Base-by-base conservation (phyloP, 1,284 basidiomycete genomes). In the Gastroboletus turbinatus region DNA sequence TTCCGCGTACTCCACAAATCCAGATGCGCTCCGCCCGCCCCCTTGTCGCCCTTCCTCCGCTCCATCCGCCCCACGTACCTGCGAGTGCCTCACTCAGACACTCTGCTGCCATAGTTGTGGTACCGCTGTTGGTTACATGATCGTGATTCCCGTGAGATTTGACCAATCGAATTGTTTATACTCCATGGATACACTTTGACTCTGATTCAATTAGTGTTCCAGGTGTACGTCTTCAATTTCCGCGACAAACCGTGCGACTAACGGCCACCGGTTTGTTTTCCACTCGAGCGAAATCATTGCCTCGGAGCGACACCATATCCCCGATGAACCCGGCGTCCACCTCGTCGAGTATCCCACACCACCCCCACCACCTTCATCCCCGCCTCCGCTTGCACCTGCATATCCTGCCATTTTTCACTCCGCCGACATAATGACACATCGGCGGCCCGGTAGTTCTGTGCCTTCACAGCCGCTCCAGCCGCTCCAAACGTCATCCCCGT, bases 231-330 rank as follows among this genome's bases (percentile, higher is more conserved):
- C 83, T n/a, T 86, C 85, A 3, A 82, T 83, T 53, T 78, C 79
- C 47, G 78, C 78, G 4, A 81, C 79, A 56, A 86, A 86, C 67
- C 85, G 84, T 63, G 82, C 79, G 23, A 89, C 87, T 46, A 94
- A 94, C 70, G 90, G 91, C 6, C 92, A 95, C 68, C 86, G 92
- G 25, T 94, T 91, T 67, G 92, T 95, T 30, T 92, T 94, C 70
- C 91, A 94, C 75, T 88, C 90, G 50, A 82, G 76, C 63, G 89
- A 92, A 72, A 85, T 94, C 50, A 63, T 71, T n/a, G 83, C 83
- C 11, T 80, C 81, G 32, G 88, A 92, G 68, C 82, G 92, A 33
- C 79, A 82, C 60, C 90, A 91, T 66, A 76, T 90, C 52, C 75
- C 75, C 27, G 79, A 82, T 55, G 91, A 94, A 69, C 82, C 81